phyloP scores from a whole-genome alignment of 2,329 filamentous ascomycete genomes.

The Hypoxylon sp. region DNA sequence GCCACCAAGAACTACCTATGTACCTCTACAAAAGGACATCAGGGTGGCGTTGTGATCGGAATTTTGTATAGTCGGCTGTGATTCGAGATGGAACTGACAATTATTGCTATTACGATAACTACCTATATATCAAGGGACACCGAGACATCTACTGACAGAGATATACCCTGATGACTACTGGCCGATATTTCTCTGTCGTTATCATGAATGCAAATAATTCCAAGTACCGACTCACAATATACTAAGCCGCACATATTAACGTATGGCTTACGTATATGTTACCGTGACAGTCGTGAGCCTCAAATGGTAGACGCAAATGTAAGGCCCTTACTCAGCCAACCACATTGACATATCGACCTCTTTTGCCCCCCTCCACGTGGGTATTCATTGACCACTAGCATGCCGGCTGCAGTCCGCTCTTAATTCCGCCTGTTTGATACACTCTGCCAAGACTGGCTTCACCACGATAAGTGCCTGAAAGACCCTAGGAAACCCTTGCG shows the following conservation, averaged over 20 bases:
- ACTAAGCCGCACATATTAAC: slow-evolving; percentile 4
- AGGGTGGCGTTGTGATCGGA: slow-evolving; percentile 19
- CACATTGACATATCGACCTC: slow-evolving; percentile 17
- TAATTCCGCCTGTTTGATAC: slow-evolving; percentile 28
- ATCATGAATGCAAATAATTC: slow-evolving; percentile 14
- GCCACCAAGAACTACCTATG: slow-evolving; percentile 11
- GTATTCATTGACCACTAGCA: slow-evolving; percentile 24
- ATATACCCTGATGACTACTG: not conserved
- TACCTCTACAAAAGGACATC: slow-evolving; percentile 24
- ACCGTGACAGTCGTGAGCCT: slow-evolving; percentile 38
- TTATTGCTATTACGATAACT: too few species aligned
- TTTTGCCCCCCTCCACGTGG: slow-evolving; percentile 34
- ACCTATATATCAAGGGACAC: too few species aligned
- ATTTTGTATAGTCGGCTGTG: not conserved
- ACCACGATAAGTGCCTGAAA: slow-evolving; percentile 37
- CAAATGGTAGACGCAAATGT: slow-evolving; percentile 14
- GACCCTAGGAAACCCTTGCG: not conserved
- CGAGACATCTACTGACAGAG: not conserved
- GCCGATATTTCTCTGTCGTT: not conserved
- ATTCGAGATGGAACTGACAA: not conserved
- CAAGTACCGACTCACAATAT: slow-evolving; percentile 15
- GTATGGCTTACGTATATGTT: slow-evolving; percentile 32
- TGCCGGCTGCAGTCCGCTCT: not conserved
- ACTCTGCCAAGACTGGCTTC: slow-evolving; percentile 29
- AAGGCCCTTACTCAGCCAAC: slow-evolving; percentile 40